Conservation (phyloP, 2,329 filamentous ascomycete species). For the Calycina herbarum region DNA sequence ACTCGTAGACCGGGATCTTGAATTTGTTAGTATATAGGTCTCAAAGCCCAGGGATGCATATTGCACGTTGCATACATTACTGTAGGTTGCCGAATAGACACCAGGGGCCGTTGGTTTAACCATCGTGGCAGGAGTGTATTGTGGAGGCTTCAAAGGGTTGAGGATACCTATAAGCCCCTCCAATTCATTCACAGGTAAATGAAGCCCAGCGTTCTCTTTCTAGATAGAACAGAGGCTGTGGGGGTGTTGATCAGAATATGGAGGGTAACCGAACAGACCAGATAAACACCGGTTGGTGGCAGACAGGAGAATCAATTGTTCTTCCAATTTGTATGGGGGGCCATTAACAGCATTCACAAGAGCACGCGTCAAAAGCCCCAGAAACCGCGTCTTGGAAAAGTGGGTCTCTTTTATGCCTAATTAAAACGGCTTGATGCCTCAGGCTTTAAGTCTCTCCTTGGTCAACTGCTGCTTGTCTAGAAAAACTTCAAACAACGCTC, state of each 20-base stretch:
- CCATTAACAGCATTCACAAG: neutral
- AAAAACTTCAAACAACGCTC: too few species aligned
- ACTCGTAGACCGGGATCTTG: conserved; percentile 93
- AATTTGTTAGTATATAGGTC: conserved; percentile 11
- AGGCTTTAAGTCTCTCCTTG: too few species aligned
- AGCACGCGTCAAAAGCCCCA: neutral
- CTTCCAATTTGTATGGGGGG: neutral
- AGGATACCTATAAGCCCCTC: neutral
- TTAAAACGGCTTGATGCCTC: too few species aligned
- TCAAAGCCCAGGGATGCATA: neutral
- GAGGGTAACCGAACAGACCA: neutral
- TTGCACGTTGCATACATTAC: conserved; percentile 53
- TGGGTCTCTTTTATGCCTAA: neutral
- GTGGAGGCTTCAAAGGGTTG: neutral
- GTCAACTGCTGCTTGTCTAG: too few species aligned
- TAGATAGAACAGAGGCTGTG: neutral
- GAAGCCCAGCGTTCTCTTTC: neutral
- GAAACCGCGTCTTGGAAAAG: neutral
- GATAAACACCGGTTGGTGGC: neutral
- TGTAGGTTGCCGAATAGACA: conserved; percentile 69
- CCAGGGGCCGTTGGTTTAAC: conserved; percentile 36
- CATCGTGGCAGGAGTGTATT: conserved; percentile 28
- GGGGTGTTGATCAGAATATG: neutral
- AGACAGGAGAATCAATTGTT: neutral
- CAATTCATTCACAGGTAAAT: neutral